Evolutionary conservation across 352 stramenopile genomes (phyloP).

Genomic region (Pythium volutum): DNA sequence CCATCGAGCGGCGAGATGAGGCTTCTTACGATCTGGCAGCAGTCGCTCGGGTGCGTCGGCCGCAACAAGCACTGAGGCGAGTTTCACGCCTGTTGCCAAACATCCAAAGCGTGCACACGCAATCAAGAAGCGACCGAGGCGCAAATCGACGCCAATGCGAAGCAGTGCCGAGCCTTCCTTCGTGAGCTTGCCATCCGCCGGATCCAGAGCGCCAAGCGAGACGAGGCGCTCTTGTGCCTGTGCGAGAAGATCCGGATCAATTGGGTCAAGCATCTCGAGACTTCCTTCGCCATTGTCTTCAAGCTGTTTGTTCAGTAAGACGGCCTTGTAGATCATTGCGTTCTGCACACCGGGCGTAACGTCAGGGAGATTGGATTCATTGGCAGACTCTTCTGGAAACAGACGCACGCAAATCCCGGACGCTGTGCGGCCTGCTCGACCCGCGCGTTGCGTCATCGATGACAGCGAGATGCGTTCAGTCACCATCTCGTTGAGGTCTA

Average conservation of each 20-base stretch:
- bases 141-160: constrained; percentile 23
- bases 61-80: constrained; percentile 20
- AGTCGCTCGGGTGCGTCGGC: constrained; percentile 21
- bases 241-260: constrained; percentile 2
- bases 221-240: constrained; percentile 9
- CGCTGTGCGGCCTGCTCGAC: constrained; percentile 22
- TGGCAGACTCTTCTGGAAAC: constrained; percentile 10
- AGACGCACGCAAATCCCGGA: constrained; percentile 29
- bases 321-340: constrained; percentile 31
- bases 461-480: constrained; percentile 20
- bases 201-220: constrained; percentile 19
- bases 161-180: constrained; percentile 19
- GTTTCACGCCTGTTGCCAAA: constrained; percentile 20
- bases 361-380: constrained; percentile 1
- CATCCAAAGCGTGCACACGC: constrained; percentile 25
- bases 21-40: constrained; percentile 15
- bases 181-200: constrained; percentile 11
- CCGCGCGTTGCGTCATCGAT: constrained; percentile 24
- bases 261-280: constrained; percentile 23
- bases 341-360: constrained; percentile 15
- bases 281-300: background rate
- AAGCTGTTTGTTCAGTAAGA: constrained; percentile 24
- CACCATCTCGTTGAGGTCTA: constrained; percentile 31
- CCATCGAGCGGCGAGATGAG: background rate
- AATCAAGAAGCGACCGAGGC: constrained; percentile 26